These are phyloP conservation scores for Trichocomaceae sp. DNA, from an alignment of 2,329 filamentous ascomycete species.

Conservation along the genomic window DNA sequence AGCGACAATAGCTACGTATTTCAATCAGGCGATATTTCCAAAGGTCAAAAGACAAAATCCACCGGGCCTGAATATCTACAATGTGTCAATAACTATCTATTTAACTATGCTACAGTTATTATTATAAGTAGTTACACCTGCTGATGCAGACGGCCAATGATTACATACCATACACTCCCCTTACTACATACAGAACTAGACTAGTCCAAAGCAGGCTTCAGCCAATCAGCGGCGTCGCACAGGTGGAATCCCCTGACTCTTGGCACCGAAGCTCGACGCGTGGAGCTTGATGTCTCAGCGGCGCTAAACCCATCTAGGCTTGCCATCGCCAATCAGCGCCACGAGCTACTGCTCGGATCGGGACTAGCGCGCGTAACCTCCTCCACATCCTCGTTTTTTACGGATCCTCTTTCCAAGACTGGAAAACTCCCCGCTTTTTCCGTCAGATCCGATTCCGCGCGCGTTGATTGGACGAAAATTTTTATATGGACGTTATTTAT, in stretches of 20 bases:
- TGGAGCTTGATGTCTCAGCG: not conserved
- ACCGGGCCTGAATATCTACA: not conserved
- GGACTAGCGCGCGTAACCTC: not conserved
- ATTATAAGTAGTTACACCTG: too few relatives aligned
- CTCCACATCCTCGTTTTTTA: not conserved
- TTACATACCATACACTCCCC: not conserved
- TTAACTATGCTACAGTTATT: not conserved
- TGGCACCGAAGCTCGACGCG: conserved; percentile 6
- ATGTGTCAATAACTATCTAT: not conserved
- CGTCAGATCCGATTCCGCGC: not conserved
- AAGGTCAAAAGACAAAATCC: too few relatives aligned
- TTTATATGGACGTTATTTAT: not conserved
- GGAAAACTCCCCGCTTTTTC: not conserved
- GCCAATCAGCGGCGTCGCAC: not conserved
- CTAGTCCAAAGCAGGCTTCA: not conserved
- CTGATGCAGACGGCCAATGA: not conserved
- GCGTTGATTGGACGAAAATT: not conserved
- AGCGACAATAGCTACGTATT: too few relatives aligned
- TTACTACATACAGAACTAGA: not conserved
- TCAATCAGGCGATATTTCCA: too few relatives aligned
- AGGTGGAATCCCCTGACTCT: conserved; percentile 3
- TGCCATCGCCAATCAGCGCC: not conserved
- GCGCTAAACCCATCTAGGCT: not conserved
- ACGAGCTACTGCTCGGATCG: not conserved
- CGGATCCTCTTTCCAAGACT: not conserved